Conservation (phyloP, 176 grass and related monocot species). For the Zea mays region DNA sequence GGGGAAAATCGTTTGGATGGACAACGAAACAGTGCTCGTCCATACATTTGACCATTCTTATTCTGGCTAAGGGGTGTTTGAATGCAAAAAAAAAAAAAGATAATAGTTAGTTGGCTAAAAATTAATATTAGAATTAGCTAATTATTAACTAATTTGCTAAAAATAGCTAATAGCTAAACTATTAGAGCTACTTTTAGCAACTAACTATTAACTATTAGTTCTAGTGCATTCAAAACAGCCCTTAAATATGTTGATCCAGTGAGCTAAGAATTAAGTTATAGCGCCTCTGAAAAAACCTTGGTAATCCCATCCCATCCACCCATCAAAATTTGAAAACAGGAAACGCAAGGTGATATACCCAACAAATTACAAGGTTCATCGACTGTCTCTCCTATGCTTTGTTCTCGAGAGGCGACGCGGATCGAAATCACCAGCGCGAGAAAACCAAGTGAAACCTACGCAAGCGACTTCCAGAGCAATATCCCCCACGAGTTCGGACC, state of each 20-base stretch:
- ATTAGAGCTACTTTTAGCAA: too few relatives aligned
- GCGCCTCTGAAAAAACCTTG: neutral
- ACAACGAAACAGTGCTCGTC: neutral
- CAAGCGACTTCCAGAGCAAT: neutral
- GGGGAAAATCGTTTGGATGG: neutral
- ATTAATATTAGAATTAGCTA: too few relatives aligned
- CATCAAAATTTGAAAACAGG: neutral
- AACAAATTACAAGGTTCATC: neutral
- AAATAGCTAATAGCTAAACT: too few relatives aligned
- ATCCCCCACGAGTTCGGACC: neutral
- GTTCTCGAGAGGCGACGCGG: neutral
- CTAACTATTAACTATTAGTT: too few relatives aligned
- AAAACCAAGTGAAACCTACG: neutral
- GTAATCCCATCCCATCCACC: neutral
- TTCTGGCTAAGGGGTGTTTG: too few relatives aligned
- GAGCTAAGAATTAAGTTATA: neutral
- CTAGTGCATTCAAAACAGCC: too few relatives aligned
- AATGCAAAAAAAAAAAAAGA: too few relatives aligned
- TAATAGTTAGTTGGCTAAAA: too few relatives aligned
- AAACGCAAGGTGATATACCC: neutral
- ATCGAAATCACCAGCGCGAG: neutral
- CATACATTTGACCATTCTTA: neutral
- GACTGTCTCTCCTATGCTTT: neutral
- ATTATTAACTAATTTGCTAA: too few relatives aligned
- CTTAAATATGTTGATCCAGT: neutral